Conservation (phyloP, 2,329 filamentous ascomycete genomes). For the Aspergillus quadricinctus region DNA sequence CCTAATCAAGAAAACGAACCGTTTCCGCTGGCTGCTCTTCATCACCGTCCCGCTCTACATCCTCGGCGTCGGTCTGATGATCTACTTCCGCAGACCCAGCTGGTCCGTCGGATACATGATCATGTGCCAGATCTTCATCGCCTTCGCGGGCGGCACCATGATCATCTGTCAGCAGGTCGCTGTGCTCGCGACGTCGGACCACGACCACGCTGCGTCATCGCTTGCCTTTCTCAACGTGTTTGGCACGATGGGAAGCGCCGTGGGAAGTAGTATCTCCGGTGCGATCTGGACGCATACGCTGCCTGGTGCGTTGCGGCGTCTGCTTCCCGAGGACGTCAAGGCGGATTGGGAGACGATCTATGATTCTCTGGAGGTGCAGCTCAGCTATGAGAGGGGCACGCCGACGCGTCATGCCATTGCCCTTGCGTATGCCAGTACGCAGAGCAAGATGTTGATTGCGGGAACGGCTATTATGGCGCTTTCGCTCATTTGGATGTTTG, state of each 20-base stretch:
- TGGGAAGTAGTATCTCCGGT: constrained; percentile 53
- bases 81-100: constrained; percentile 49
- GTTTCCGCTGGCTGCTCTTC: constrained; percentile 52
- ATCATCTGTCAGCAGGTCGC: constrained; percentile 54
- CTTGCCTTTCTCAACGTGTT: constrained; percentile 56
- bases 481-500: constrained; percentile 5
- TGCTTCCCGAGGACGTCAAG: constrained; percentile 24
- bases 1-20: constrained; percentile 47
- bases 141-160: constrained; percentile 51
- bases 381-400: constrained; percentile 34
- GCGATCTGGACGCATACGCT: constrained; percentile 47
- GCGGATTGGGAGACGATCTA: constrained; percentile 8
- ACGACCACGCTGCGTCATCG: constrained; percentile 54
- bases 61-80: constrained; percentile 54
- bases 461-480: constrained; percentile 13
- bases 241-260: constrained; percentile 50
- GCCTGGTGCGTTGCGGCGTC: constrained; percentile 35
- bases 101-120: constrained; percentile 51
- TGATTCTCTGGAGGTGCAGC: constrained; percentile 10
- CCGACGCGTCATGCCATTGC: constrained; percentile 40
- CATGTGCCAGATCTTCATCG: constrained; percentile 58
- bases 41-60: constrained; percentile 53
- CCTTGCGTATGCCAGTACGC: constrained; percentile 42
- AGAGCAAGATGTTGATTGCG: constrained; percentile 38
- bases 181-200: constrained; percentile 50